phyloP scores from a whole-genome alignment of 2,329 filamentous ascomycete genomes.

The Sclerotinia glacialis region DNA sequence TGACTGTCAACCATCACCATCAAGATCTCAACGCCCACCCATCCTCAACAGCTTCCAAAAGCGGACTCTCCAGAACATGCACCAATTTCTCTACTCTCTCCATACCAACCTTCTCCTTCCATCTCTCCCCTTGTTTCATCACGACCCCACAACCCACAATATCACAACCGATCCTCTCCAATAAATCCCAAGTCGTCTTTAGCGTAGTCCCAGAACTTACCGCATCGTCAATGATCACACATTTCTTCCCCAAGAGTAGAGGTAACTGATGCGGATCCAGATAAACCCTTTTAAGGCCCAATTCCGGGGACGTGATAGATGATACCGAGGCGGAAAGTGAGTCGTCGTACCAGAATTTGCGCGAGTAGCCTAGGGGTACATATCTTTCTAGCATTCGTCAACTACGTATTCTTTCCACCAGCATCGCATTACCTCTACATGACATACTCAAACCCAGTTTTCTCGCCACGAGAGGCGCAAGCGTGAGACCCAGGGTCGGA shows the following conservation, averaged over 20 bases:
- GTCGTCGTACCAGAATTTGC: conserved; percentile 37
- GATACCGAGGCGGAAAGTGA: conserved; percentile 31
- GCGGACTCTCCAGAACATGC: conserved; percentile 34
- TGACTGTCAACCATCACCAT: background rate
- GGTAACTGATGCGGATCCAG: conserved; percentile 34
- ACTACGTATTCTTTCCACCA: too few relatives aligned
- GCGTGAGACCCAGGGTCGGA: conserved; percentile 33
- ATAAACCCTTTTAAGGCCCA: conserved; percentile 30
- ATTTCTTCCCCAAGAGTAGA: conserved; percentile 28
- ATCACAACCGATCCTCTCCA: conserved; percentile 29
- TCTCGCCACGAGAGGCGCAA: conserved; percentile 32
- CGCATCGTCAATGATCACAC: conserved; percentile 36
- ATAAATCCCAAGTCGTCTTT: conserved; percentile 34
- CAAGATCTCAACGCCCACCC: conserved; percentile 30
- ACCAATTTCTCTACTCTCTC: conserved; percentile 26
- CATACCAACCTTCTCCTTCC: conserved; percentile 28
- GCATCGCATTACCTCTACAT: too few relatives aligned
- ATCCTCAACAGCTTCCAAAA: conserved; percentile 30
- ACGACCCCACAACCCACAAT: conserved; percentile 32
- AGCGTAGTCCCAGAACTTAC: conserved; percentile 35
- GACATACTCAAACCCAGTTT: conserved; percentile 30
- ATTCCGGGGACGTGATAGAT: conserved; percentile 34
- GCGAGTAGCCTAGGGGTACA: conserved; percentile 35
- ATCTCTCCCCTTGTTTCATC: conserved; percentile 36
- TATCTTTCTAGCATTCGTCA: too few relatives aligned